Evolutionary conservation across 2,329 filamentous ascomycete species (phyloP), one percentile per base, ranked within the genome.

Genomic region (Penicillium concentricum): DNA sequence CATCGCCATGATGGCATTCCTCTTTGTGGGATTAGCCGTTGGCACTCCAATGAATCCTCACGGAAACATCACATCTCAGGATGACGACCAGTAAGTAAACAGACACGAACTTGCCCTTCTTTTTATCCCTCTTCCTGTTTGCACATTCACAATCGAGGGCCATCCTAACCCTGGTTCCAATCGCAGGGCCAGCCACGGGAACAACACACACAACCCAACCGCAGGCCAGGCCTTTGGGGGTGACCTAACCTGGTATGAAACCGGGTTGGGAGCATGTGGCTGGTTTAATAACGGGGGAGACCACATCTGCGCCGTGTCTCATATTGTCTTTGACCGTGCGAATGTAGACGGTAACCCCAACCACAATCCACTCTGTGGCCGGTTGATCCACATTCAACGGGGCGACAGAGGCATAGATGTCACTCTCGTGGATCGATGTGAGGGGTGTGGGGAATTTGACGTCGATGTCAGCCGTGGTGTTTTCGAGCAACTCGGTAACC

Each of bases 241-340:
- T 51, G 86, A 90, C 48, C 71, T 90, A 49, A 91, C 87, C 0
- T 92, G 86, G 75, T 92, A 89, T 71, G 75, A 78, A 18, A 83
- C 87, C 0, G 83, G 73, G 0, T 78, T 90, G 4, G 89, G 90
- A 13, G 86, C 89, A 0, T 93, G 90, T 69, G 90, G 89, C 5
- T 72, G 81, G 32, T 79, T 74, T 1, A 84, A 82, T 51, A 72
- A 69, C 1, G 76, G 79, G 8, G 73, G 70, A 8, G 87, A 91
- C 55, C 68, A 81, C 55, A 83, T 92, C 39, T 87, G 84, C 35
- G 84, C 90, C 0, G 80, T 93, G 0, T 87, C 87, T 2, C 83
- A 87, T 65, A 67, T 80, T n/a, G 69, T 89, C 5, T 93, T 84
- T 67, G 88, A 92, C 69, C 80, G 84, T 0, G 78, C 78, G 1